Evolutionary conservation across 768 basidiomycete species (phyloP).

Genomic region (Lactarius hengduanensis): DNA sequence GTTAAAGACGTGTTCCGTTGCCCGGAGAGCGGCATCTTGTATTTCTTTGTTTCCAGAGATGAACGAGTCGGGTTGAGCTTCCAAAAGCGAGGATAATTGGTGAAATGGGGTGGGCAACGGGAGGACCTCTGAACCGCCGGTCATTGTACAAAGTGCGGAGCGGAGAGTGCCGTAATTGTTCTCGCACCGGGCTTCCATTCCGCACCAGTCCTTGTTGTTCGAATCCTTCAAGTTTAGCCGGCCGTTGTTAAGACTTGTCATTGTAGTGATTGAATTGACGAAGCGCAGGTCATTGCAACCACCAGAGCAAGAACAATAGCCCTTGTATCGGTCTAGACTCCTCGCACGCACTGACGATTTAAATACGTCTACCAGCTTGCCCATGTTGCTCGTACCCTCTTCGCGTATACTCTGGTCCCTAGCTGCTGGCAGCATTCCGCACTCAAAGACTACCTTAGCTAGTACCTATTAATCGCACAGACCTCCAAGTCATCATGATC

Average conservation of each 20-base stretch:
- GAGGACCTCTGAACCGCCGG: slow-evolving; percentile 16
- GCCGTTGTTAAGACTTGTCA: not conserved
- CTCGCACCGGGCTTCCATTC: not conserved
- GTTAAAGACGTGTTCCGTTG: slow-evolving; percentile 77
- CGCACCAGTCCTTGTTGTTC: slow-evolving; percentile 11
- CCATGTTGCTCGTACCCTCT: not conserved
- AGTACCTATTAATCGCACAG: slow-evolving; percentile 25
- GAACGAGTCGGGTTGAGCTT: slow-evolving; percentile 53
- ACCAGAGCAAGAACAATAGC: slow-evolving; percentile 10
- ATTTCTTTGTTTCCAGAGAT: slow-evolving; percentile 55
- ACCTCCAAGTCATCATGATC: slow-evolving; percentile 54
- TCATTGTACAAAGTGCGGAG: slow-evolving; percentile 5
- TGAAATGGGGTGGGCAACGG: slow-evolving; percentile 45
- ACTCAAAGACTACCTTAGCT: slow-evolving; percentile 25
- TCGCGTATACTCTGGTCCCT: not conserved
- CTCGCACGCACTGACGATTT: slow-evolving; percentile 1
- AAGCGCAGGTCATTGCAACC: not conserved
- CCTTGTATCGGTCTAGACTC: slow-evolving; percentile 7
- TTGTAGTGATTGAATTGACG: not conserved
- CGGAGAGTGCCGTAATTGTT: not conserved
- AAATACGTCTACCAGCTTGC: not conserved
- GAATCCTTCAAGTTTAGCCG: too few species aligned
- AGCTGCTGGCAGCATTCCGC: slow-evolving; percentile 28
- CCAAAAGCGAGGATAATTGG: slow-evolving; percentile 52
- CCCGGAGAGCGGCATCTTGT: slow-evolving; percentile 55